Evolutionary conservation across 306 rosid species (phyloP).

Genomic region (Castanospermum australe): DNA sequence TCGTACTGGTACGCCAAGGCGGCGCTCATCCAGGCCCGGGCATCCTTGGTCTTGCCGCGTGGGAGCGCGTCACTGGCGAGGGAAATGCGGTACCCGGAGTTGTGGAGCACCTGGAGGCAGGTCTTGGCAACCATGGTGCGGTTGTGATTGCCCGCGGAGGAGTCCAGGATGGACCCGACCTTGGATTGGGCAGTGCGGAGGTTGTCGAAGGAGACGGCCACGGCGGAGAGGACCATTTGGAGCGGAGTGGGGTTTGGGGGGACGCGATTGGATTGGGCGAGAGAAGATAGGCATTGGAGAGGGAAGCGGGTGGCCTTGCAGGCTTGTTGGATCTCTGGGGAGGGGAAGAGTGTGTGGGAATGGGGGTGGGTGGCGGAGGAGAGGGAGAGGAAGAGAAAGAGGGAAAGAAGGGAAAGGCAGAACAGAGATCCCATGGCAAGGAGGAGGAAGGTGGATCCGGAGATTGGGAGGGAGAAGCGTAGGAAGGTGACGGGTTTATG

Average conservation of each 20-base stretch:
- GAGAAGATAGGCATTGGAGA: constrained; percentile 47
- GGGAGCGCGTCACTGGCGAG: constrained; percentile 42
- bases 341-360: not conserved
- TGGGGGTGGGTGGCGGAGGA: constrained; percentile 31
- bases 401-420: constrained; percentile 40
- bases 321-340: constrained; percentile 33
- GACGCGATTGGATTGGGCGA: constrained; percentile 19
- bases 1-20: constrained; percentile 70
- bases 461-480: not conserved
- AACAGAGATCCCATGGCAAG: constrained; percentile 57
- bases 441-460: constrained; percentile 40
- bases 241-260: constrained; percentile 34
- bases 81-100: constrained; percentile 54
- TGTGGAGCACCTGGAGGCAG: constrained; percentile 53
- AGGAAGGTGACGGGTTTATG: not conserved
- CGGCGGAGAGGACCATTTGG: constrained; percentile 47
- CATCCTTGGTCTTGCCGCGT: constrained; percentile 43
- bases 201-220: constrained; percentile 38
- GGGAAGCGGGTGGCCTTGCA: constrained; percentile 91
- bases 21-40: constrained; percentile 79
- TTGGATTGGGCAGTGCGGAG: constrained; percentile 50
- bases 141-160: constrained; percentile 31
- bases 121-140: constrained; percentile 44
- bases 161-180: constrained; percentile 40
- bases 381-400: constrained; percentile 37